phyloP scores from a whole-genome alignment of 768 basidiomycete species.

The Saitozyma sp. region DNA sequence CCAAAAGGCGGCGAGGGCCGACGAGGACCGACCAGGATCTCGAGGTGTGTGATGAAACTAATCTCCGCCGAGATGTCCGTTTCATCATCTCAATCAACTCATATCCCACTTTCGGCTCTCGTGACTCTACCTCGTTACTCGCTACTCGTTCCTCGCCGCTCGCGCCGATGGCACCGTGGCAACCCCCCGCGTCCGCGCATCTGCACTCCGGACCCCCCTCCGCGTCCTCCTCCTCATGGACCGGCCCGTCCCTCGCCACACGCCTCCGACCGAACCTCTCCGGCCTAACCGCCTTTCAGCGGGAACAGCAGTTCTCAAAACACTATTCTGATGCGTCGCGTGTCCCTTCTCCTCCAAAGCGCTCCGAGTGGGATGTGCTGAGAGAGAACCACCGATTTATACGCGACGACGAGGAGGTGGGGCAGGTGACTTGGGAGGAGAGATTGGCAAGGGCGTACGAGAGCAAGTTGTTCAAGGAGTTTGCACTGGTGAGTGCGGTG shows the following conservation, averaged over 20 bases:
- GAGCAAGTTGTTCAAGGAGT: conserved; percentile 82
- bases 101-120: no score
- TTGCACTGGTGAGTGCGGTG: conserved; percentile 43
- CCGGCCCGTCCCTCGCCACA: conserved; percentile 1
- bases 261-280: conserved; percentile 44
- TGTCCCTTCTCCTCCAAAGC: conserved; percentile 7
- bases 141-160: no score
- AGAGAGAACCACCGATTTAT: conserved; percentile 63
- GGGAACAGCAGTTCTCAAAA: conserved; percentile 40
- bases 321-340: background rate
- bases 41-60: no score
- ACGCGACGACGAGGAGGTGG: conserved; percentile 60
- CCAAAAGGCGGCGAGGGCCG: no score
- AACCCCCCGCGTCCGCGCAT: no score
- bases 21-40: no score
- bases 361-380: conserved; percentile 55
- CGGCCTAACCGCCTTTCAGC: conserved; percentile 46
- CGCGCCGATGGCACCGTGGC: no score
- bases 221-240: background rate
- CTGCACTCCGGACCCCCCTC: no score
- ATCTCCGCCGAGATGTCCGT: no score
- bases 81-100: no score
- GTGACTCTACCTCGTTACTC: no score
- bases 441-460: conserved; percentile 87
- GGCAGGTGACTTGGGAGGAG: conserved; percentile 70